Percentiles rank a stretch among this genome's conserved stretches.
phyloP scores from a whole-genome alignment of 2,329 filamentous ascomycete genomes.

The Stenocarpella maydis region DNA sequence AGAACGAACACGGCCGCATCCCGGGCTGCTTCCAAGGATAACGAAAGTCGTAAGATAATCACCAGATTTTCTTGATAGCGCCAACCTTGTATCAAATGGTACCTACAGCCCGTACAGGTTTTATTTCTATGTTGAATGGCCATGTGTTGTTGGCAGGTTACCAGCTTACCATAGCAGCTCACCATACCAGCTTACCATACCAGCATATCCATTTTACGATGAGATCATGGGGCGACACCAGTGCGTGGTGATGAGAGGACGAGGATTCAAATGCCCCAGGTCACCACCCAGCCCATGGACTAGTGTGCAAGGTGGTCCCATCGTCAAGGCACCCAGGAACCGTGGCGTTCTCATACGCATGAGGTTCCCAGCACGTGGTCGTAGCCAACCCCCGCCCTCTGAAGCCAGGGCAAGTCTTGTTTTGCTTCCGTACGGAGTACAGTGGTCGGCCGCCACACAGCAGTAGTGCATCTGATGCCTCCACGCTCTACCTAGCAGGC shows the following conservation, averaged over 20 bases:
- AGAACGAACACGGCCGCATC: not conserved
- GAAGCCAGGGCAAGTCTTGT: constrained; percentile 14
- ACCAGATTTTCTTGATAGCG: constrained; percentile 24
- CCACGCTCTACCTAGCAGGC: constrained; percentile 13
- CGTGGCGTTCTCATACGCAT: constrained; percentile 16
- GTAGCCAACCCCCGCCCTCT: constrained; percentile 2
- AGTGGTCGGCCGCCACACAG: constrained; percentile 18
- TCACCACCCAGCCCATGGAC: not conserved
- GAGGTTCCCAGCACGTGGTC: constrained; percentile 20
- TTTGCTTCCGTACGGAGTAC: constrained; percentile 10
- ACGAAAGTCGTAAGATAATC: constrained; percentile 28
- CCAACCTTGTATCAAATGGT: not conserved
- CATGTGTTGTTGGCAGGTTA: not conserved
- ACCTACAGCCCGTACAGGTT: not conserved
- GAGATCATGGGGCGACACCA: not conserved
- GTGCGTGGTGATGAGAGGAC: constrained; percentile 6
- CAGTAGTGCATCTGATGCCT: constrained; percentile 21
- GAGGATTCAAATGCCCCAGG: not conserved
- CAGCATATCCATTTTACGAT: not conserved
- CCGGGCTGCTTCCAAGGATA: not conserved
- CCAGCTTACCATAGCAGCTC: no score
- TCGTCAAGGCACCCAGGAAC: not conserved
- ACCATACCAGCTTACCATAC: no score
- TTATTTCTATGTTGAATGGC: not conserved
- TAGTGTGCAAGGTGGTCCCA: not conserved